Conservation (phyloP, 2,329 filamentous ascomycete species). For the Akanthomyces muscarius region DNA sequence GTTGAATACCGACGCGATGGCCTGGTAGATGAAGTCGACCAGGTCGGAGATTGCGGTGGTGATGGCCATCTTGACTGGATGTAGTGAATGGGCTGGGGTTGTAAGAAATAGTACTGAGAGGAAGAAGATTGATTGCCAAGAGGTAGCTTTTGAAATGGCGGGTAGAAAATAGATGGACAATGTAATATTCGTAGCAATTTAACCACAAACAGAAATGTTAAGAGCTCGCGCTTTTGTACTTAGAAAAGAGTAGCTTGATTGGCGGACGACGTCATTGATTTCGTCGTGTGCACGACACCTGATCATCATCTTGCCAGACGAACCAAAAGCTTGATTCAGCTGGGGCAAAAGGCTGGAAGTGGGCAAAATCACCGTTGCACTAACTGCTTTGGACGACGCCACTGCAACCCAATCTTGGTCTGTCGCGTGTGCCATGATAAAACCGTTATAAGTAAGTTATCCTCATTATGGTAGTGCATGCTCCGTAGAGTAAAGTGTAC, state of each 20-base stretch:
- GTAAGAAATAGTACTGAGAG: not conserved
- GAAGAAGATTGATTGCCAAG: not conserved
- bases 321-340: not conserved
- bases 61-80: not conserved
- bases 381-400: not conserved
- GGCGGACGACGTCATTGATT: conserved; percentile 3
- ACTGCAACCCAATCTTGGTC: not conserved
- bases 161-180: not conserved
- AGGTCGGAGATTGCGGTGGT: conserved; percentile 9
- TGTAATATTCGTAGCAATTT: not conserved
- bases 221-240: not conserved
- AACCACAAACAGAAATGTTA: too few species aligned
- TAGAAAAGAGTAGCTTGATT: not conserved
- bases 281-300: not conserved
- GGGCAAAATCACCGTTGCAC: not conserved
- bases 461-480: too few species aligned
- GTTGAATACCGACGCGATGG: not conserved
- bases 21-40: conserved; percentile 2
- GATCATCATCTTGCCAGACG: not conserved
- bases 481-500: too few species aligned
- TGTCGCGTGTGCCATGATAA: not conserved
- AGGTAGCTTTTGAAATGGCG: not conserved
- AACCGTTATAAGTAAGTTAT: not conserved
- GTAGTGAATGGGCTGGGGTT: not conserved
- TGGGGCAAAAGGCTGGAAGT: not conserved